Evolutionary conservation across 352 stramenopile genomes (phyloP), one percentile per base, ranked within the genome.

Genomic region (Elongisporangium senticosum): DNA sequence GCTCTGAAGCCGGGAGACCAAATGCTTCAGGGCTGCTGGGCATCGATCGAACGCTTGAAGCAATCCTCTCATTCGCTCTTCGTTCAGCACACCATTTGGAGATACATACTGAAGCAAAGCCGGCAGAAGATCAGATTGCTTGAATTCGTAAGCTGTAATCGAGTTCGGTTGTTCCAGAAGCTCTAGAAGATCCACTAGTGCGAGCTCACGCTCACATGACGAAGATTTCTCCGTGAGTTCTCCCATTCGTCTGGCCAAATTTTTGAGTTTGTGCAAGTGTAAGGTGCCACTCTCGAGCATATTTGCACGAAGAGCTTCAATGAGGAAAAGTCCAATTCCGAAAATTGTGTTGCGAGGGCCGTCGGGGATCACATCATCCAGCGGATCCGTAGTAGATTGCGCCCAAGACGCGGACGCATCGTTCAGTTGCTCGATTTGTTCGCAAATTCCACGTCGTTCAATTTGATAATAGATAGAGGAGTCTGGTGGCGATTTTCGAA

Each of bases 141-240:
- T 92, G 61, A 95, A 90, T 52, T 95, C 85, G 28, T 90, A 89
- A 0, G 80, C 86, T 20, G 85, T 95, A 49, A 95, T 88, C 11
- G 77, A 82, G 55, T 87, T 86, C 33, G 77, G 64, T 49, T 90
- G 71, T 20, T 90, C 79, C 53, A 93, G 89, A 22, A 93, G 62
- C 51, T 93, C 83, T 37, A 90, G 75, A 20, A 93, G 66, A 62
- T 90, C 83, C 13, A 86, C 60, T 17, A 92, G 63, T 22, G 83
- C 69, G 10, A 88, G 59, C n/a, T 88, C 67, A 47, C 72, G 72
- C 19, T 88, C 74, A 17, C 69, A 51, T 13, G 33, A 33, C 2
- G 55, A 39, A 3, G 68, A 71, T 4, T 22, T 56, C 10, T 49
- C 48, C 19, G 75, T 58, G 51, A 90, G 56, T 2, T 82, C 65